Conservation (phyloP, 805 yeast species). For the Yueomyces sp. region DNA sequence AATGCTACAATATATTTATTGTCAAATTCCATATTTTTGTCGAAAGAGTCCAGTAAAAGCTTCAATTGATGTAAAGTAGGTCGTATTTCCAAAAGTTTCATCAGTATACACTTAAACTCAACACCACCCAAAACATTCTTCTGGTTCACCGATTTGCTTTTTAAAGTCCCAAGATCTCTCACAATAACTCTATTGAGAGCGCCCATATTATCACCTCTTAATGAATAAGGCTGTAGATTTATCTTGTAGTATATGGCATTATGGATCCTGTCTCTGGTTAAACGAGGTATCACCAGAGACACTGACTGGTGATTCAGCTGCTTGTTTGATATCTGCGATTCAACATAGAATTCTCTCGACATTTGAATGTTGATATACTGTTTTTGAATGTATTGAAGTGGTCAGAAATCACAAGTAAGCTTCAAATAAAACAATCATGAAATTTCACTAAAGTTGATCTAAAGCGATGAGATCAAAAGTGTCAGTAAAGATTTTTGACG, state of each 20-base stretch:
- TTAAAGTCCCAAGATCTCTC: conserved; percentile 16
- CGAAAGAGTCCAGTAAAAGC: conserved; percentile 33
- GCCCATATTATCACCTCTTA: conserved; percentile 20
- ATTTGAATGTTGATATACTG: conserved; percentile 1
- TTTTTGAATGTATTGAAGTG: too few species aligned
- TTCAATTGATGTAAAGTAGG: conserved; percentile 33
- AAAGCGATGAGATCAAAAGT: too few species aligned
- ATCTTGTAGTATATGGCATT: conserved; percentile 20
- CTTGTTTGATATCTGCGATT: conserved; percentile 17
- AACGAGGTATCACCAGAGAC: conserved; percentile 20
- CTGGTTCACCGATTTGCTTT: conserved; percentile 6
- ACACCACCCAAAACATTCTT: conserved; percentile 19
- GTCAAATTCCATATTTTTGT: conserved; percentile 41
- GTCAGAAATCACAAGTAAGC: too few species aligned
- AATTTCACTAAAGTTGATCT: too few species aligned
- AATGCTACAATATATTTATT: conserved; percentile 40
- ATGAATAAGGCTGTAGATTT: conserved; percentile 12
- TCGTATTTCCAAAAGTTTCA: conserved; percentile 63
- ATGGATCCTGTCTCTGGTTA: conserved; percentile 20
- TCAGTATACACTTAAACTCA: conserved; percentile 43
- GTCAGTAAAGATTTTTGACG: too few species aligned
- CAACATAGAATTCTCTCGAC: conserved; percentile 20
- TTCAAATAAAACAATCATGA: too few species aligned
- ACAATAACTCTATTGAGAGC: conserved; percentile 12
- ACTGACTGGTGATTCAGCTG: conserved; percentile 22